Evolutionary conservation across 2,329 filamentous ascomycete species (phyloP), one percentile per base, ranked within the genome.

Genomic region (Penicillium sp.): DNA sequence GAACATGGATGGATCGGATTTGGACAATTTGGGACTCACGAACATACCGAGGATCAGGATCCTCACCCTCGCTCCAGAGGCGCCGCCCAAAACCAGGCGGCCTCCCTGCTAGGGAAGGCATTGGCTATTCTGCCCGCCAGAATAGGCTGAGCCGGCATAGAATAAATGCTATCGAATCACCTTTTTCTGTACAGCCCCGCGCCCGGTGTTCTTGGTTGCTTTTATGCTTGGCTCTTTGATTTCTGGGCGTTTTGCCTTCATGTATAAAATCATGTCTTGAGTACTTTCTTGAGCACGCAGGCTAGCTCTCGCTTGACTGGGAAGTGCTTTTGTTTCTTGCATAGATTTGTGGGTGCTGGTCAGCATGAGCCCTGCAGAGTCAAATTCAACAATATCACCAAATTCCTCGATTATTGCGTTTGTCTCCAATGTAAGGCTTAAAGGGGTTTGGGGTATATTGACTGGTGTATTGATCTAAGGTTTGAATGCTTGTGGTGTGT

Each of bases 21-120:
- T 46, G 50, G 28, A 47, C 47, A 51, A 36, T 47, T 39, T 38
- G 43, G 32, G 25, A 43, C 33, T 36, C 26, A 37, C 31, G 47
- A 48, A 56, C 47, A 54, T 53, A 50, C 42, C 26, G 47, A 41
- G 36, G 41, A 47, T 30, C 33, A 23, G 25, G 14, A 48, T 43
- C 31, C 31, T 51, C 38, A 20, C 7, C 28, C 17, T 8, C 28
- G 5, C 28, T 7, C 17, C 7, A 8, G 14, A 15, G 16, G 13
- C 10, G 9, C 4, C n/a, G 28, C 28, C 14, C 14, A 14, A 16
- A 8, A 31, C 6, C 4, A 15, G 28, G 14, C 26, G 6, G 13
- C 13, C 6, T 29, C 13, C 8, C 7, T 29, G 7, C 7, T 29
- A 20, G 17, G 21, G 21, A 23, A 23, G 21, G 21, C 7, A 23